Conservation (phyloP, 345 rosid species). For the Cardamine occulta region DNA sequence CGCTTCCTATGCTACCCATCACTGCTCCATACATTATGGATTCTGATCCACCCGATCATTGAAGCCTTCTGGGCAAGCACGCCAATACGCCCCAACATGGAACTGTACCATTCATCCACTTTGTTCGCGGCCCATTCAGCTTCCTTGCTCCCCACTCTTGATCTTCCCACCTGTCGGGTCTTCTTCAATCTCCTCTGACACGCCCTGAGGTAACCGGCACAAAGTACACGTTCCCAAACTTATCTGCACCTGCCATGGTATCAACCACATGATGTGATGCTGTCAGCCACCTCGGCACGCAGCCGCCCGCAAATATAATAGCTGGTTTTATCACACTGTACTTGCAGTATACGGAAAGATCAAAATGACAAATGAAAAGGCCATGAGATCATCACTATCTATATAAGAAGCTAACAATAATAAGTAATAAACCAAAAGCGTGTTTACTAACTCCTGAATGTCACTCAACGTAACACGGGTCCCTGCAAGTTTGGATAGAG, state of each 20-base stretch:
- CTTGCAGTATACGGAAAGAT: slow-evolving; percentile 99
- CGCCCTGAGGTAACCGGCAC: slow-evolving; percentile 86
- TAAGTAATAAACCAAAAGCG: background rate
- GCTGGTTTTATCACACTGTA: slow-evolving; percentile 99
- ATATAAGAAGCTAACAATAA: background rate
- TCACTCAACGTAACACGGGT: slow-evolving; percentile 88
- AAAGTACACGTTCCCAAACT: slow-evolving; percentile 90
- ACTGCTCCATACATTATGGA: slow-evolving; percentile 87
- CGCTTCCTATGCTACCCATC: slow-evolving; percentile 93
- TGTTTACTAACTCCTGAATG: slow-evolving; percentile 73
- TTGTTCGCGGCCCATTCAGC: slow-evolving; percentile 97
- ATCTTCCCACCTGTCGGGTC: slow-evolving; percentile 98
- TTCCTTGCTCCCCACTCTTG: slow-evolving; percentile 99
- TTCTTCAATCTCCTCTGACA: slow-evolving; percentile 96
- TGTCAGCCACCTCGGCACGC: slow-evolving; percentile 95
- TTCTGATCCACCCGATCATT: slow-evolving; percentile 90
- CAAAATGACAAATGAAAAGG: slow-evolving; percentile 35
- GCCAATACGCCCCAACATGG: slow-evolving; percentile 85
- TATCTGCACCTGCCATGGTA: slow-evolving; percentile 96
- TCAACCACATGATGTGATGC: slow-evolving; percentile 88
- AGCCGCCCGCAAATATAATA: slow-evolving; percentile 95
- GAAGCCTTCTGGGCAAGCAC: slow-evolving; percentile 89
- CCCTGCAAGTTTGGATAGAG: slow-evolving; percentile 85
- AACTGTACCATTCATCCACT: slow-evolving; percentile 95
- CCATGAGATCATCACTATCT: background rate